Percentiles rank a stretch among this genome's conserved stretches.
Evolutionary conservation across 2,329 filamentous ascomycete species (phyloP).

Genomic region (Pseudogymnoascus sp.): DNA sequence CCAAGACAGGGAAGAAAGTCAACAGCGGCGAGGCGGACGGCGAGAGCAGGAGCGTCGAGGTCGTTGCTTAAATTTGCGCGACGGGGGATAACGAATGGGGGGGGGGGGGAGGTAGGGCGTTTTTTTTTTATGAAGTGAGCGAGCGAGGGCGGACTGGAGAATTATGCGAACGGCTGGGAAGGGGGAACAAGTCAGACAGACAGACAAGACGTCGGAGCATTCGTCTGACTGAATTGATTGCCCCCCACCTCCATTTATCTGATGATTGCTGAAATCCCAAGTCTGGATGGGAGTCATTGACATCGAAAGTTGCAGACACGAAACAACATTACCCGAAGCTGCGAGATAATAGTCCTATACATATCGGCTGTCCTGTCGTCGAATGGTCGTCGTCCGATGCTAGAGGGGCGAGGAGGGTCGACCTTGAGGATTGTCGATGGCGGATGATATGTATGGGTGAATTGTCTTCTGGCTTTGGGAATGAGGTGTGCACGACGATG

Average conservation of each 20-base stretch:
- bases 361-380: too few relatives aligned
- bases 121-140: background rate
- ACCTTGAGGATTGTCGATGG: too few relatives aligned
- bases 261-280: background rate
- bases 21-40: conserved; percentile 68
- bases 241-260: background rate
- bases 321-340: background rate
- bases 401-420: too few relatives aligned
- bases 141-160: background rate
- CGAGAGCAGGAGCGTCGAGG: conserved; percentile 41
- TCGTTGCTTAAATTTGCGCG: background rate
- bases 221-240: background rate
- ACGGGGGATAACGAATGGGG: background rate
- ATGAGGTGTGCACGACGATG: background rate
- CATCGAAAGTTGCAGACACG: background rate
- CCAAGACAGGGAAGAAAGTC: conserved; percentile 92
- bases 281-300: background rate
- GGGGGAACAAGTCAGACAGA: background rate
- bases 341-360: background rate
- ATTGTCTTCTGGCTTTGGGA: background rate
- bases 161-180: background rate
- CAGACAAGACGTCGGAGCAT: background rate
- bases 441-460: background rate
- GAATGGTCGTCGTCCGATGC: too few relatives aligned
- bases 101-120: background rate